Conservation (phyloP, 257 asterid species). For the Nemophila menziesii region DNA sequence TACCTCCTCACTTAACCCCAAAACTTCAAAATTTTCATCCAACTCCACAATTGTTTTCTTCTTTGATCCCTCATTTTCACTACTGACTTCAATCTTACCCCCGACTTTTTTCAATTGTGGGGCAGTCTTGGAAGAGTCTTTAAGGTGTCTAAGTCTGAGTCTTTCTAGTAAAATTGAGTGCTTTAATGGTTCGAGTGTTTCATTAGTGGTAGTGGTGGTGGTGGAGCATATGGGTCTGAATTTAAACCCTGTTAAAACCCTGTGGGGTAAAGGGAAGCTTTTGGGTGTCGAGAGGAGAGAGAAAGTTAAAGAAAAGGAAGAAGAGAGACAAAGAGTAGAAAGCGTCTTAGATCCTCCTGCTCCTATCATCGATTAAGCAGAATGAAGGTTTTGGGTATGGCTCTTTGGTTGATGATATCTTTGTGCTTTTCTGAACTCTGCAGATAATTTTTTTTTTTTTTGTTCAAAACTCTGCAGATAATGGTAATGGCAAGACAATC, state of each 20-base stretch:
- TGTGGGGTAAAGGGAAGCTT: slow-evolving; percentile 20
- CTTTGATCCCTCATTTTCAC: slow-evolving; percentile 28
- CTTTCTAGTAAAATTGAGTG: slow-evolving; percentile 73
- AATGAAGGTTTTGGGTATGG: too few relatives aligned
- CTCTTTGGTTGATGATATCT: too few relatives aligned
- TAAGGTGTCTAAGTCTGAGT: slow-evolving; percentile 78
- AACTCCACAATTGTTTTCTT: slow-evolving; percentile 30
- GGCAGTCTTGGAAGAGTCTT: slow-evolving; percentile 37
- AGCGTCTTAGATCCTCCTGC: slow-evolving; percentile 25
- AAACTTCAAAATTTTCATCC: slow-evolving; percentile 62
- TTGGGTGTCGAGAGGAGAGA: slow-evolving; percentile 31
- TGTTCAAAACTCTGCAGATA: too few relatives aligned
- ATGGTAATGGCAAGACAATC: too few relatives aligned
- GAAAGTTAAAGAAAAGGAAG: too few relatives aligned
- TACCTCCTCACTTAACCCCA: slow-evolving; percentile 72
- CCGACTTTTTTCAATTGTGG: slow-evolving; percentile 4
- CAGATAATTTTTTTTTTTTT: too few relatives aligned
- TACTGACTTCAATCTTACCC: slow-evolving; percentile 10
- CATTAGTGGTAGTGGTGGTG: slow-evolving; percentile 23
- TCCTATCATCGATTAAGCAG: too few relatives aligned
- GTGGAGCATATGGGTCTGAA: slow-evolving; percentile 52
- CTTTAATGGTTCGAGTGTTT: slow-evolving; percentile 43
- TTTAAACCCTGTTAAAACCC: slow-evolving; percentile 34
- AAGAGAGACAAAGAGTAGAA: slow-evolving; percentile 14
- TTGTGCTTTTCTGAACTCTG: too few relatives aligned